These are phyloP conservation scores for Mucuna pruriens DNA, from an alignment of 306 rosid species.

Conservation along the genomic window DNA sequence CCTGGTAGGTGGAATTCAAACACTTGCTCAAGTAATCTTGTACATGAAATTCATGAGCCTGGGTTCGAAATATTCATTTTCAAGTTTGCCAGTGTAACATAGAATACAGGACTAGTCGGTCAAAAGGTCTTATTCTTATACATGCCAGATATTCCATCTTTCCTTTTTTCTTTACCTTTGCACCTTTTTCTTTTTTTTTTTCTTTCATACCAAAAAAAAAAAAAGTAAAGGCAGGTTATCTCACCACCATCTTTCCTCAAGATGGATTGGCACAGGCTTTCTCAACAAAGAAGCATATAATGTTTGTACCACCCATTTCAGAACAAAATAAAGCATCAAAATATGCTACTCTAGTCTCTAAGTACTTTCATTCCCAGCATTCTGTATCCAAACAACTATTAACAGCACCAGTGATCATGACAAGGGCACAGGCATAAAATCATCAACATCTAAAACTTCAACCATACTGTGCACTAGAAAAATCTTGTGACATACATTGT, in stretches of 20 bases:
- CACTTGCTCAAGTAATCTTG: neutral
- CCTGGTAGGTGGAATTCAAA: neutral
- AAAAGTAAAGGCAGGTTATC: neutral
- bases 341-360: neutral
- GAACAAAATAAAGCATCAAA: slow-evolving; percentile 21
- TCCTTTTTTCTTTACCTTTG: neutral
- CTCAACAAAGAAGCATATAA: slow-evolving; percentile 23
- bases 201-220: neutral
- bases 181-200: neutral
- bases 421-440: neutral
- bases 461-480: neutral
- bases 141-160: neutral
- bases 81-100: neutral
- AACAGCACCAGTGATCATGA: slow-evolving; percentile 22
- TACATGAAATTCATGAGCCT: neutral
- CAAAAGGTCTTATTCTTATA: slow-evolving; percentile 16
- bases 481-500: neutral
- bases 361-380: slow-evolving; percentile 13
- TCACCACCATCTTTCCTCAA: neutral
- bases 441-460: slow-evolving; percentile 23
- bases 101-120: neutral
- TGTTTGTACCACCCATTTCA: neutral
- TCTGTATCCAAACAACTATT: slow-evolving; percentile 25
- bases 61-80: neutral
- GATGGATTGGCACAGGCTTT: neutral